phyloP scores from a whole-genome alignment of 1,284 basidiomycete genomes.

The Rhizopogon parksii region DNA sequence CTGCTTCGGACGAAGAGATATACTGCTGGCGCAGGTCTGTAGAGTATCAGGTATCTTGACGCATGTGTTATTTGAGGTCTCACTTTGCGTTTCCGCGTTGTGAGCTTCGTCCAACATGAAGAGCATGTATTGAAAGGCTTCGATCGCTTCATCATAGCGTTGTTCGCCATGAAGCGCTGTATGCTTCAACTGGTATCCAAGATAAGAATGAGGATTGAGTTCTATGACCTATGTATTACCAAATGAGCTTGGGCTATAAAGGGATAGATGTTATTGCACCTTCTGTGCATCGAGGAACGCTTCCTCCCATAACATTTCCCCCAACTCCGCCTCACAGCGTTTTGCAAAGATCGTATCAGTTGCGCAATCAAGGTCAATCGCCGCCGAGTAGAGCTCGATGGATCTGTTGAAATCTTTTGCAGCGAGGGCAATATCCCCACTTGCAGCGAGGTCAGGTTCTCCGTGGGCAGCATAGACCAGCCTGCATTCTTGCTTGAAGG shows the following conservation, averaged over 20 bases:
- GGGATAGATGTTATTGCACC: constrained; percentile 7
- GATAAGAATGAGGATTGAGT: constrained; percentile 11
- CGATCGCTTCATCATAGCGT: constrained; percentile 14
- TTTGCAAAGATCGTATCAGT: constrained; percentile 11
- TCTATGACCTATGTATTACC: constrained; percentile 11
- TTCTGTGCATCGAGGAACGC: constrained; percentile 18
- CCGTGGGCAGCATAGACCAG: constrained; percentile 6
- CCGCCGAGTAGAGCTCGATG: constrained; percentile 13
- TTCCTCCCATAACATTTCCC: constrained; percentile 9
- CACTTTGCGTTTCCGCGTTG: constrained; percentile 13
- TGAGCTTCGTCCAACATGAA: constrained; percentile 9
- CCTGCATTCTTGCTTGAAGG: constrained; percentile 11
- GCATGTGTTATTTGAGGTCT: not conserved
- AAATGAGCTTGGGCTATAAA: not conserved
- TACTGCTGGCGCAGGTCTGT: constrained; percentile 13
- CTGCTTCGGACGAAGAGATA: constrained; percentile 10
- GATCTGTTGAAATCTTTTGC: constrained; percentile 8
- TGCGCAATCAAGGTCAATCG: constrained; percentile 4
- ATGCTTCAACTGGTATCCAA: constrained; percentile 17
- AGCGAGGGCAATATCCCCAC: constrained; percentile 12
- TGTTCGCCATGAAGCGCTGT: constrained; percentile 12
- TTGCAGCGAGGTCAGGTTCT: constrained; percentile 9
- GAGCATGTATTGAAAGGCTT: constrained; percentile 7
- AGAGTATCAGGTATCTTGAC: constrained; percentile 1
- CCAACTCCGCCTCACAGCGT: constrained; percentile 12